phyloP scores from a whole-genome alignment of 2,329 filamentous ascomycete species.

The Cytospora mali region DNA sequence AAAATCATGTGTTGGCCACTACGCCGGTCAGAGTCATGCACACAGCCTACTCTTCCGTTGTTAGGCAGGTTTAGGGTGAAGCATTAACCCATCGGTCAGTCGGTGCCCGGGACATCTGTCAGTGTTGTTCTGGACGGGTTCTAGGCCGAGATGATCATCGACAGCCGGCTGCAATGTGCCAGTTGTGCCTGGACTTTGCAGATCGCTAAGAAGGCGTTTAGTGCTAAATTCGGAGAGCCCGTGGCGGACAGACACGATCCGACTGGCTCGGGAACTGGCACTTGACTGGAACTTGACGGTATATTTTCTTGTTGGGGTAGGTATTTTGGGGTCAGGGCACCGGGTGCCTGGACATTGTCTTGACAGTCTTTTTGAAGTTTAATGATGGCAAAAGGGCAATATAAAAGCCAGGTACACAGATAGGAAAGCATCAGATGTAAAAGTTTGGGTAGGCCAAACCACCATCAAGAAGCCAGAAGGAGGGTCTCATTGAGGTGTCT shows the following conservation, averaged over 20 bases:
- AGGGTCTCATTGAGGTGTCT: neutral
- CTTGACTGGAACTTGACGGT: too few relatives aligned
- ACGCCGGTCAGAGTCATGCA: neutral
- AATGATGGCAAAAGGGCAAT: neutral
- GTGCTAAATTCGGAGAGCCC: conserved; percentile 29
- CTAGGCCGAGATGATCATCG: neutral
- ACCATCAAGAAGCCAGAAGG: neutral
- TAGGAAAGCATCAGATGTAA: too few relatives aligned
- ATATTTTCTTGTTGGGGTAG: conserved; percentile 20
- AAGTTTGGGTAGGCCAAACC: too few relatives aligned
- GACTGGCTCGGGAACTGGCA: conserved; percentile 29
- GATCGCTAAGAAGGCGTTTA: neutral
- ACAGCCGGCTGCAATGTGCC: neutral
- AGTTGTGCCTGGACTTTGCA: neutral
- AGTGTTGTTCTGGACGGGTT: conserved; percentile 1
- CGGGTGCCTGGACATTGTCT: neutral
- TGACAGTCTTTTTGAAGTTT: neutral
- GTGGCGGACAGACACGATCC: conserved; percentile 31
- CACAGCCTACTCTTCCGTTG: too few relatives aligned
- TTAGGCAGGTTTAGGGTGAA: too few relatives aligned
- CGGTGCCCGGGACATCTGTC: neutral
- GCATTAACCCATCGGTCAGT: too few relatives aligned
- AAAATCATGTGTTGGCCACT: neutral
- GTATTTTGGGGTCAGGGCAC: conserved; percentile 15
- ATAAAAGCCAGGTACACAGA: too few relatives aligned